Base-by-base conservation (phyloP, 1,284 basidiomycete species). In the Tremellales sp. region DNA sequence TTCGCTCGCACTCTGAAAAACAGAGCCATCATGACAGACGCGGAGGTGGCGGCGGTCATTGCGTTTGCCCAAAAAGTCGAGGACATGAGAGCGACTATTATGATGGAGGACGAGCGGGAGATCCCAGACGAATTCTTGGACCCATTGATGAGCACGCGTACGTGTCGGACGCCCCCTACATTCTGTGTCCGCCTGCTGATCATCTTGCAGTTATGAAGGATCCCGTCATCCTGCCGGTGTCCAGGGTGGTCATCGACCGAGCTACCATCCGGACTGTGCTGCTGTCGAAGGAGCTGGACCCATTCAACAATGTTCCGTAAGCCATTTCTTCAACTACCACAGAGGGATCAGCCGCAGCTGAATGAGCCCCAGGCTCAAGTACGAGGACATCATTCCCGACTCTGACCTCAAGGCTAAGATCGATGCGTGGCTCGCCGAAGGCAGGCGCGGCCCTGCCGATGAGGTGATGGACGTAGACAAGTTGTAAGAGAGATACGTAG, bases 251-350 rank as follows among this genome's bases (percentile, higher is more conserved):
- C 24, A 74, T 99, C 41, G 96, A 99, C 71, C 82, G 88, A 35
- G 81, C 87, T 1, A 98, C 94, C 1, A 98, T 99, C 78, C 96
- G 97, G 67, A 87, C 91, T 1, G 91, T 94, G 68, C 76, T 98
- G 40, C 76, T 98, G 22, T 94, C 91, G 2, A 94, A 97, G 67
- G 77, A 84, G 17, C 89, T 84, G 49, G 90, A 93, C 71, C 91
- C 91, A 0, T 93, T 93, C 80, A 94, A 92, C 72, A 84, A 90
- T 43, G 75, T 79, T 26, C 87, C 89, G 19, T 75, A 40, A 58
- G 72, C n/a, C n/a, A n/a, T n/a, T n/a, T n/a, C n/a, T 3, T 17
- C 29, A 12, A 6, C 39, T 13, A 3, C 12, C 22, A 24, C 13
- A 48, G 2, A 24, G 29, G 21, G 22, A 23, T 3, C 35, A 22